Evolutionary conservation across 1,284 basidiomycete genomes (phyloP).

Genomic region (Leccinum pachyderme): DNA sequence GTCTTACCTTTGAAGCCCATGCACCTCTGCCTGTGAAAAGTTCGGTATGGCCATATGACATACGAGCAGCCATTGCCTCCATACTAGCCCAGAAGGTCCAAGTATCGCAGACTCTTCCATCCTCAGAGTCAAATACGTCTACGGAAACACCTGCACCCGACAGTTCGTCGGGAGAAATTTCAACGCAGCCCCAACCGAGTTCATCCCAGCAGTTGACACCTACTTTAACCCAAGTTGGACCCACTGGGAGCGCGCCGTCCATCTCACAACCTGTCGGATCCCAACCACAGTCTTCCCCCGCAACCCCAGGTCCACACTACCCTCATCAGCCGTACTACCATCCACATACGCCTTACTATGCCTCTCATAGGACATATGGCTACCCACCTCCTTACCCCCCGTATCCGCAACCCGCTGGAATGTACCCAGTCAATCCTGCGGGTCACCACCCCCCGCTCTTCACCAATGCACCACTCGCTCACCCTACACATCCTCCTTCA

Average conservation of each 20-base stretch:
- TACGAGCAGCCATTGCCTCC: slow-evolving; percentile 57
- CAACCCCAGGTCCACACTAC: slow-evolving; percentile 43
- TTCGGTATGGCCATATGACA: slow-evolving; percentile 66
- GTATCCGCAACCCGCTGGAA: slow-evolving; percentile 45
- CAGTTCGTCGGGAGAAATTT: slow-evolving; percentile 14
- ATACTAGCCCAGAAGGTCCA: slow-evolving; percentile 39
- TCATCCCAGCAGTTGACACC: slow-evolving; percentile 17
- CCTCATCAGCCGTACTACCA: slow-evolving; percentile 49
- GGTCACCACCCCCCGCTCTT: slow-evolving; percentile 29
- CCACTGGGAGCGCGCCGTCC: slow-evolving; percentile 10
- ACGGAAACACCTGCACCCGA: slow-evolving; percentile 12
- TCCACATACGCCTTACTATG: slow-evolving; percentile 61
- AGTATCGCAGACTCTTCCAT: slow-evolving; percentile 8
- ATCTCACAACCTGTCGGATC: slow-evolving; percentile 22
- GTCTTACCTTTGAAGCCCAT: slow-evolving; percentile 66
- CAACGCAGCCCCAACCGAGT: slow-evolving; percentile 23
- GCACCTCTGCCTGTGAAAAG: slow-evolving; percentile 57
- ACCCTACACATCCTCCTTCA: slow-evolving; percentile 21
- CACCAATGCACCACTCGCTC: slow-evolving; percentile 28
- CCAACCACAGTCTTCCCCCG: slow-evolving; percentile 27
- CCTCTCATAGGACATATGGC: slow-evolving; percentile 30
- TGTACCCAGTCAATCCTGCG: slow-evolving; percentile 29
- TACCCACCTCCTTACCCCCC: slow-evolving; percentile 42
- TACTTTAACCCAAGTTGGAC: slow-evolving; percentile 20
- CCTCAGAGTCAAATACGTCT: slow-evolving; percentile 9